Base-by-base conservation (phyloP, 208 protist genomes). In the Trypanosoma cruzi region DNA sequence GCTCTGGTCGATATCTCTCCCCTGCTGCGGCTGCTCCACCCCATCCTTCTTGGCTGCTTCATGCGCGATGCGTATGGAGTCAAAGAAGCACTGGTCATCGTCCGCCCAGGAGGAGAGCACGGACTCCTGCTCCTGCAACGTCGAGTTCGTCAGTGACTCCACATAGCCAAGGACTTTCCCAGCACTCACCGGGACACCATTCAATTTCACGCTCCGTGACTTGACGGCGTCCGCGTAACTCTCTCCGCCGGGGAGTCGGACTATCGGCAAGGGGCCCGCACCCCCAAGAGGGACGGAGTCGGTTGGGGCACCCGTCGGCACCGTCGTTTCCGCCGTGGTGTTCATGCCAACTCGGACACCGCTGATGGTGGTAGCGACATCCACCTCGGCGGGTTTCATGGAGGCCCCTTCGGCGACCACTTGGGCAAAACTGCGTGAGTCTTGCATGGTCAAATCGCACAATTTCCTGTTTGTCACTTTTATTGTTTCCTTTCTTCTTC, bases 31-130 rank as follows among this genome's bases (percentile, higher is more conserved):
- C 29, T 7, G 34, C 29, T 31, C 29, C 53, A 54, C 34, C 37
- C 22, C 64, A 16, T 53, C 24, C 40, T 40, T 20, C 10, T 61
- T 31, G 13, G 28, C 37, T 37, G 13, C 46, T 20, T 56, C 60
- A 7, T 22, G 20, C 4, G 61, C 18, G 20, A 59, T 64, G n/a
- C 32, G 64, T 49, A 86, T 73, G 40, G 64, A 71, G 40, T 79
- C 70, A 20, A 86, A 58, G 64, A 86, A 86, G 55, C 60, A 67
- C 44, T 83, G 68, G 62, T 86, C 81, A 59, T 86, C 81, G 55
- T 86, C 81, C 4, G 74, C 81, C 81, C 81, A 86, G 18, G 71
- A 82, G 50, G 77, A 74, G 20, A 71, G 57, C 26, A 77, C 63
- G 10, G 64, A 71, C 52, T 68, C 78, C 60, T 86, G 73, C 18